phyloP scores from a whole-genome alignment of 495 filamentous ascomycete genomes.

The Penicillium arizonense region DNA sequence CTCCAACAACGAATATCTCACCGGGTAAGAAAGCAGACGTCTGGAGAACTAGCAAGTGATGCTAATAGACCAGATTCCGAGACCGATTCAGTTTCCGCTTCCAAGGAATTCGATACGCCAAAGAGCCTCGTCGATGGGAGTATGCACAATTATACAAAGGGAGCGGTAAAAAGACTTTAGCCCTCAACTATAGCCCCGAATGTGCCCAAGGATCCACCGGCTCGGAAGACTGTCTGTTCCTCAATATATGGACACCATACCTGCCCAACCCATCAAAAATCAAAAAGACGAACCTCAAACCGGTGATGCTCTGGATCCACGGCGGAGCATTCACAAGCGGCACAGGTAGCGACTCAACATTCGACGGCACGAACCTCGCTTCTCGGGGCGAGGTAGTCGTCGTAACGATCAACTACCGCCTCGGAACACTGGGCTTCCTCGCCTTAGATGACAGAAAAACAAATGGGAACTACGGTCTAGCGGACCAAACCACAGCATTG shows the following conservation, averaged over 20 bases:
- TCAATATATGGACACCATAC: conserved; percentile 50
- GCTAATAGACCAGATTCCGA: conserved; percentile 17
- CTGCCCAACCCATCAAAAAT: conserved; percentile 29
- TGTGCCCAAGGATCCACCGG: conserved; percentile 18
- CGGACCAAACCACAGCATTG: conserved; percentile 36
- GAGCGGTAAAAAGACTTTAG: conserved; percentile 7
- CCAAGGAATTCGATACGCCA: conserved; percentile 23
- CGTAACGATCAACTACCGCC: conserved; percentile 44
- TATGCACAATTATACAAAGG: conserved; percentile 21
- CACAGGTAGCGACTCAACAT: conserved; percentile 31
- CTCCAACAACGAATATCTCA: conserved; percentile 18
- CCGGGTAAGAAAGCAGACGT: conserved; percentile 10
- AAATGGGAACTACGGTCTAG: conserved; percentile 37
- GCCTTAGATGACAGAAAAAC: conserved; percentile 20
- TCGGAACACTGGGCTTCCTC: conserved; percentile 39
- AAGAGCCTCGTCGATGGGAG: conserved; percentile 16
- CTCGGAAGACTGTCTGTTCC: conserved; percentile 36
- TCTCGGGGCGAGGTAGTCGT: conserved; percentile 46
- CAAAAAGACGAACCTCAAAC: conserved; percentile 24
- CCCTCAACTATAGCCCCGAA: conserved; percentile 18
- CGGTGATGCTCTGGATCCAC: conserved; percentile 49
- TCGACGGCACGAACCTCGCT: conserved; percentile 43
- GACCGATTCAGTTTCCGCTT: conserved; percentile 26
- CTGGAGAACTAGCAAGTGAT: background rate
- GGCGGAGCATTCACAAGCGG: conserved; percentile 47